phyloP scores from a whole-genome alignment of 345 rosid species.

The Eucalyptus sp. region DNA sequence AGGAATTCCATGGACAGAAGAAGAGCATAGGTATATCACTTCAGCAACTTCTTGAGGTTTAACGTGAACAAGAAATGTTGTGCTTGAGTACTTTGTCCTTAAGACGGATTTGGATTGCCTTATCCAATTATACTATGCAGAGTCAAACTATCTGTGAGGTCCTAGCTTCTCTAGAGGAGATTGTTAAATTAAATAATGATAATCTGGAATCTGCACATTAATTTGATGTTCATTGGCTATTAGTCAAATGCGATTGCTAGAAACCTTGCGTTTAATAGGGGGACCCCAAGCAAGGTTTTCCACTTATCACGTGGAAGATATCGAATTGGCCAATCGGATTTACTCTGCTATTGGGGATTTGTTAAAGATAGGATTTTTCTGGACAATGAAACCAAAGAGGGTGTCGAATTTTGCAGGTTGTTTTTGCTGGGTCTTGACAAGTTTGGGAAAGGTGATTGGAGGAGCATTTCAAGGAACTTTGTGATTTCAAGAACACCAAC shows the following conservation, averaged over 20 bases:
- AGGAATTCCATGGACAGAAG: constrained; percentile 97
- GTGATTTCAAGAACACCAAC: constrained; percentile 90
- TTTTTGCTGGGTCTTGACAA: constrained; percentile 84
- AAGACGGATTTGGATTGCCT: neutral
- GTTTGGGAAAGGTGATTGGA: constrained; percentile 98
- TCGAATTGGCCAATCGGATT: neutral
- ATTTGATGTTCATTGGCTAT: neutral
- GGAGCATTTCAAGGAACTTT: constrained; percentile 88
- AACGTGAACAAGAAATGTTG: neutral
- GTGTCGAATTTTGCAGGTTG: constrained; percentile 27
- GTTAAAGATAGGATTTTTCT: neutral
- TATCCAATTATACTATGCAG: neutral
- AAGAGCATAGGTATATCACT: constrained; percentile 69
- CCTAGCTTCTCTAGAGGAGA: neutral
- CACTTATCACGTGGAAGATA: neutral
- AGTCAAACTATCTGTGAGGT: neutral
- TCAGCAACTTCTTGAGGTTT: neutral
- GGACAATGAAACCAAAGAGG: neutral
- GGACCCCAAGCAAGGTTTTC: neutral
- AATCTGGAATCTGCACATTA: neutral
- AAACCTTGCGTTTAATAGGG: neutral
- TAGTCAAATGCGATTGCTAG: neutral
- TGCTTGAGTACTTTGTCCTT: neutral
- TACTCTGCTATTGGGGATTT: neutral
- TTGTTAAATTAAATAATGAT: neutral